Conservation (phyloP, 1,139 yeast species). For the Suhomyces coccinellae region DNA sequence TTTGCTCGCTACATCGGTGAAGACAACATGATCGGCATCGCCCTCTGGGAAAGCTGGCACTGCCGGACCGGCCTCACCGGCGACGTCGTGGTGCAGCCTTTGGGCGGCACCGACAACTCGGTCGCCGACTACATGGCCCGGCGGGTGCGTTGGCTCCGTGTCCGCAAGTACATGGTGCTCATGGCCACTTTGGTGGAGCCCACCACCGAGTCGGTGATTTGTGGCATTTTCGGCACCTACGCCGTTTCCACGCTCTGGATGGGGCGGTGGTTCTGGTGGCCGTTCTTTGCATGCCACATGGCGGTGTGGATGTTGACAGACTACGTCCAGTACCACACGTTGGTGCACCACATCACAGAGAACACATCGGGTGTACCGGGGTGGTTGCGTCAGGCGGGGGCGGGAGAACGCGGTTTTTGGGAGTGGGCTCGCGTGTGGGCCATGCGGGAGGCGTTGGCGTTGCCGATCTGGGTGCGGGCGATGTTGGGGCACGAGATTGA, state of each 20-base stretch:
- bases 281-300: slow-evolving; percentile 54
- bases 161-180: slow-evolving; percentile 85
- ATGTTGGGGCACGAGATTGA: slow-evolving; percentile 75
- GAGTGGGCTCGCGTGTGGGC: slow-evolving; percentile 54
- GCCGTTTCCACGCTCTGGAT: slow-evolving; percentile 54
- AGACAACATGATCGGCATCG: slow-evolving; percentile 90
- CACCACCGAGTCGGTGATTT: slow-evolving; percentile 72
- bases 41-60: slow-evolving; percentile 68
- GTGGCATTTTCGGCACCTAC: slow-evolving; percentile 67
- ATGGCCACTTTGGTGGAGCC: slow-evolving; percentile 87
- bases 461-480: slow-evolving; percentile 83
- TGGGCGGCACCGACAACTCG: slow-evolving; percentile 49
- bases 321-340: slow-evolving; percentile 53
- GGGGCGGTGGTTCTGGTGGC: slow-evolving; percentile 30
- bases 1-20: slow-evolving; percentile 87
- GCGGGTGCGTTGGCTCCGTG: slow-evolving; percentile 83
- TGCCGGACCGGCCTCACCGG: slow-evolving; percentile 79
- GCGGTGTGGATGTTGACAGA: slow-evolving; percentile 64
- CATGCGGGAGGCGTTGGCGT: slow-evolving; percentile 68
- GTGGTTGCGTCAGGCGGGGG: slow-evolving; percentile 14
- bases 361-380: slow-evolving; percentile 2
- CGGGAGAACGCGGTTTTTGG: slow-evolving; percentile 14
- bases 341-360: slow-evolving; percentile 34
- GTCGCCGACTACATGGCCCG: slow-evolving; percentile 61
- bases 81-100: slow-evolving; percentile 79